Evolutionary conservation across 2,329 filamentous ascomycete genomes (phyloP), one percentile per base, ranked within the genome.

Genomic region (Plectosphaerella sp.): DNA sequence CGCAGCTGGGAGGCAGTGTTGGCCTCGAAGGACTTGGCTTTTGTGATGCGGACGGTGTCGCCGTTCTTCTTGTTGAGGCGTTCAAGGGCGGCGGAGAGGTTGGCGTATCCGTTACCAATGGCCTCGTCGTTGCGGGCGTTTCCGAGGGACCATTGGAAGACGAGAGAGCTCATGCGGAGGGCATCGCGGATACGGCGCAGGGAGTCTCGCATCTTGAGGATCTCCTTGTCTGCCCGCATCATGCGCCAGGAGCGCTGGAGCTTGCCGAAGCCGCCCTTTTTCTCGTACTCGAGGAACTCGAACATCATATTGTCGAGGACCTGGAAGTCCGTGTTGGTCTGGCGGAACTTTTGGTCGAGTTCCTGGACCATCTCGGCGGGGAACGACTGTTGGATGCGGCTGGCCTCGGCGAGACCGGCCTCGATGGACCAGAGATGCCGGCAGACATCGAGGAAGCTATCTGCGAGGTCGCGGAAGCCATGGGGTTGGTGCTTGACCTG

Each of bases 401-500:
- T 66, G 45, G 73, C 77, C 59, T 83, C 78, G n/a, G 70, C 67
- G 50, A 89, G 73, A 5, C 86, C 86, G 20, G 82, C 78, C 65
- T 88, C 84, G 55, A 88, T 83, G n/a, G 82, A 79, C 74, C 84
- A 87, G 42, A 89, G 72, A 42, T 84, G 79, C 50, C 83, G 78
- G 63, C 81, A 86, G 5, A 83, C 80, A 52, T 88, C 84, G 53
- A 89, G 76, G 61, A 88, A 87, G 57, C 86, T 83, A 55, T 79
- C 77, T 10, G 85, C 83, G 18, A 89, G 74, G 24, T 74, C 69
- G 53, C 80, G 77, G 64, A 86, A 82, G 33, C 80, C 79, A 49
- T 76, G 69, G 0, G 78, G 77, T 36, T 78, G 73, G 36, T 76
- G 69, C 59, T 80, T 82, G 53, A 77, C 74, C 5, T 78, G 75